phyloP scores from a whole-genome alignment of 1,284 basidiomycete species.

The Neonothopanus nambi region DNA sequence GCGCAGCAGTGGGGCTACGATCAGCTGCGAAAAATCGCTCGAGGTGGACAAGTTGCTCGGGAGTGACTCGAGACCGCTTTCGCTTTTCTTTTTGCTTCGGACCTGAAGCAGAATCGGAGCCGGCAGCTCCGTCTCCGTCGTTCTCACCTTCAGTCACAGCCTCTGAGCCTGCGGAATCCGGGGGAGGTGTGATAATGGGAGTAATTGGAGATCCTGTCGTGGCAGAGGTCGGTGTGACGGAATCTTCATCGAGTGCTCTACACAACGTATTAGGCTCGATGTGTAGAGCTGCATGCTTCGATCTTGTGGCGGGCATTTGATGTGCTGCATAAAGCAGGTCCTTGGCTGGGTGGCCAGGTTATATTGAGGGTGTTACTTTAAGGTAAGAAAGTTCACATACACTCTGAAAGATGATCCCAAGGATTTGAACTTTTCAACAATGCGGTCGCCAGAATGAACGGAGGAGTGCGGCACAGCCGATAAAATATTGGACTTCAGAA shows the following conservation, averaged over 20 bases:
- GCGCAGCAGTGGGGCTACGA: constrained; percentile 67
- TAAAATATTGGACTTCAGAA: not conserved
- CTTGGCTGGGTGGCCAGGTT: not conserved
- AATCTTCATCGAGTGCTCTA: constrained; percentile 4
- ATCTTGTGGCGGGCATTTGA: constrained; percentile 11
- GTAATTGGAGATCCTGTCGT: constrained; percentile 12
- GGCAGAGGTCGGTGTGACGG: constrained; percentile 7
- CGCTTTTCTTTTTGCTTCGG: constrained; percentile 56
- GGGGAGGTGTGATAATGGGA: constrained; percentile 5
- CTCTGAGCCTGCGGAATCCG: constrained; percentile 5
- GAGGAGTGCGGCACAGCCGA: constrained; percentile 6
- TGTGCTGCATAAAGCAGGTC: not conserved
- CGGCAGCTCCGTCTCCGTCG: constrained; percentile 3
- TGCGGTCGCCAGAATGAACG: not conserved
- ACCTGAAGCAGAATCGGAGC: constrained; percentile 18
- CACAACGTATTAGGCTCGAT: constrained; percentile 8
- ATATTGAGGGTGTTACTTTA: not conserved
- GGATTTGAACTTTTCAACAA: not conserved
- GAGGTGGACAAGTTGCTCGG: constrained; percentile 71
- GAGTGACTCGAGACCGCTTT: constrained; percentile 75
- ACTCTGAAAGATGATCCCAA: not conserved
- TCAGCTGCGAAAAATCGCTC: constrained; percentile 70
- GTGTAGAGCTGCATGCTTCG: constrained; percentile 6
- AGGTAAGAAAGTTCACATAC: too few relatives aligned
- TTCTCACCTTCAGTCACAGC: constrained; percentile 1